phyloP scores from a whole-genome alignment of 208 protist genomes.

The Borovskyia barvae region DNA sequence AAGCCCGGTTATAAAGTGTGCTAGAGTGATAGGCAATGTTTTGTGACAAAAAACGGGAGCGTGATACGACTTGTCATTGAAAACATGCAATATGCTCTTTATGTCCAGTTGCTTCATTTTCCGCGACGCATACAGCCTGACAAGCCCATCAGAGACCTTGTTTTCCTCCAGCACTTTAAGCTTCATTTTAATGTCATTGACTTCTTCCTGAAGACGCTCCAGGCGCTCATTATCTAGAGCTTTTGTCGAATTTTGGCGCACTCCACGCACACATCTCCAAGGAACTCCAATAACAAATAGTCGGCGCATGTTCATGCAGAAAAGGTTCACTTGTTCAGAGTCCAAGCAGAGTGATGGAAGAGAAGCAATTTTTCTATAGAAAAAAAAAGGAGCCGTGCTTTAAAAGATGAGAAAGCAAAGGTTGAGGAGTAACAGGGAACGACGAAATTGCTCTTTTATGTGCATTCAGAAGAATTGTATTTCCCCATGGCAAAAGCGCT shows the following conservation, averaged over 20 bases:
- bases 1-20: conserved; percentile 63
- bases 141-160: conserved; percentile 45
- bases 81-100: conserved; percentile 44
- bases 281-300: background rate
- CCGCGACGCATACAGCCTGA: conserved; percentile 60
- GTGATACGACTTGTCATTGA: conserved; percentile 34
- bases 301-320: conserved; percentile 9
- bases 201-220: conserved; percentile 17
- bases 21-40: conserved; percentile 79
- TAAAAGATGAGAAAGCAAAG: background rate
- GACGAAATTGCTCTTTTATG: no score
- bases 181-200: conserved; percentile 37
- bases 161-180: conserved; percentile 61
- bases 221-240: conserved; percentile 9
- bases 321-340: no score
- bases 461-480: no score
- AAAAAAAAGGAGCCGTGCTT: background rate
- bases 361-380: background rate
- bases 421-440: background rate
- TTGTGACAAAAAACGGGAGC: conserved; percentile 78
- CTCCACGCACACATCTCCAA: background rate
- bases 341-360: background rate
- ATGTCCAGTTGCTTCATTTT: conserved; percentile 58
- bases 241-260: background rate
- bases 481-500: background rate